phyloP scores from a whole-genome alignment of 2,329 filamentous ascomycete species.

The Hymenoscyphus occultus region DNA sequence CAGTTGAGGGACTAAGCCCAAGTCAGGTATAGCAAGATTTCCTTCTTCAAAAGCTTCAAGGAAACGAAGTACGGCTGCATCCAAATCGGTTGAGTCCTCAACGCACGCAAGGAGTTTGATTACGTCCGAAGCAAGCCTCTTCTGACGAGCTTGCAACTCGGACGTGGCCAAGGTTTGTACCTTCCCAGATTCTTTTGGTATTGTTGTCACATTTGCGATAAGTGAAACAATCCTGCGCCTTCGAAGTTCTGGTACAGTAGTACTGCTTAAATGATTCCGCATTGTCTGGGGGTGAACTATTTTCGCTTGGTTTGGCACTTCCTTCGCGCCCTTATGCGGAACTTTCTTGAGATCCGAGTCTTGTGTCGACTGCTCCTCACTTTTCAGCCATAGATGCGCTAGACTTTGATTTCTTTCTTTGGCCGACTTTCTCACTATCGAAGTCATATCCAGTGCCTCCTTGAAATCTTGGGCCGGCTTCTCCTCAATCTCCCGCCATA shows the following conservation, averaged over 20 bases:
- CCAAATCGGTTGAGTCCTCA: slow-evolving; percentile 17
- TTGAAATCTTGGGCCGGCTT: background rate
- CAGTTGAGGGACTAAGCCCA: slow-evolving; percentile 17
- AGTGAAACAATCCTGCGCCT: no score
- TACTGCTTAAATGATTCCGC: no score
- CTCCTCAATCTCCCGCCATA: background rate
- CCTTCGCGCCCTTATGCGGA: no score
- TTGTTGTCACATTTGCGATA: background rate
- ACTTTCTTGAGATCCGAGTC: no score
- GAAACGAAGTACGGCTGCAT: slow-evolving; percentile 25
- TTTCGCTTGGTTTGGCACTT: no score
- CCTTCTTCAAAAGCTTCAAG: slow-evolving; percentile 29
- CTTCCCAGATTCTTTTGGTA: background rate
- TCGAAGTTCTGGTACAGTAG: no score
- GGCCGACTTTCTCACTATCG: no score
- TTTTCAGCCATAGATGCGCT: no score
- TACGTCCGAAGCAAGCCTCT: slow-evolving; percentile 26
- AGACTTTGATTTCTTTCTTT: no score
- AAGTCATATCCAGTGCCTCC: background rate
- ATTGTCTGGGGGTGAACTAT: no score
- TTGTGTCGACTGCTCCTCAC: no score
- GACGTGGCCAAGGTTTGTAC: background rate
- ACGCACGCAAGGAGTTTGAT: slow-evolving; percentile 19
- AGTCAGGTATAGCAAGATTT: slow-evolving; percentile 12
- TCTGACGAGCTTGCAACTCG: slow-evolving; percentile 17